Percentiles rank a stretch among this genome's conserved stretches.
Evolutionary conservation across 768 basidiomycete species (phyloP).

Genomic region (Boletus edulis): DNA sequence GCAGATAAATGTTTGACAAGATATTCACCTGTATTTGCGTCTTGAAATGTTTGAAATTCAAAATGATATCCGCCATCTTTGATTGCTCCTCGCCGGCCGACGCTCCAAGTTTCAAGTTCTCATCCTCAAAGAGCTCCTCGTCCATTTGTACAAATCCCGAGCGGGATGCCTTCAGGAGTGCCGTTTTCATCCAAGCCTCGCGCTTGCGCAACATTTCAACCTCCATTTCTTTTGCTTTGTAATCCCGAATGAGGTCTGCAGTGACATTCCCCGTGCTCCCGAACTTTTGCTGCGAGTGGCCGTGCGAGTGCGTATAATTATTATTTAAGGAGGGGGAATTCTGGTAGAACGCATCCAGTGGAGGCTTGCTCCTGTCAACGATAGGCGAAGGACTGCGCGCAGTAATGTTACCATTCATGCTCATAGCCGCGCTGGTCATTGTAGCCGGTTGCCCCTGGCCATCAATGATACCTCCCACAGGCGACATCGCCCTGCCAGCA

Average conservation of each 20-base stretch:
- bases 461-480: conserved; percentile 36
- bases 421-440: conserved; percentile 55
- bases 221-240: conserved; percentile 81
- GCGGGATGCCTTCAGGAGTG: conserved; percentile 69
- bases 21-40: conserved; percentile 77
- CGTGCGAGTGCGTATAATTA: conserved; percentile 45
- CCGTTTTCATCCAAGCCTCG: conserved; percentile 84
- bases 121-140: conserved; percentile 44
- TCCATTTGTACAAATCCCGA: conserved; percentile 73
- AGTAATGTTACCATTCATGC: conserved; percentile 43
- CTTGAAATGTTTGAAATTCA: conserved; percentile 86
- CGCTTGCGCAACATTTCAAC: conserved; percentile 73
- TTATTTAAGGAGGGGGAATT: conserved; percentile 44
- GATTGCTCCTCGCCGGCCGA: conserved; percentile 43
- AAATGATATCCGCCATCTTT: conserved; percentile 63
- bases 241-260: conserved; percentile 73
- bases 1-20: background rate
- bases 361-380: conserved; percentile 53
- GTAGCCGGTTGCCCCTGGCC: conserved; percentile 35
- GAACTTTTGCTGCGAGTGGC: conserved; percentile 31
- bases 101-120: conserved; percentile 33
- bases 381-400: conserved; percentile 58
- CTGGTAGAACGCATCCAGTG: conserved; percentile 60
- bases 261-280: conserved; percentile 68
- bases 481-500: conserved; percentile 59